These are phyloP conservation scores for Verticillium isaacii DNA, from an alignment of 2,329 filamentous ascomycete species.

Conservation along the genomic window DNA sequence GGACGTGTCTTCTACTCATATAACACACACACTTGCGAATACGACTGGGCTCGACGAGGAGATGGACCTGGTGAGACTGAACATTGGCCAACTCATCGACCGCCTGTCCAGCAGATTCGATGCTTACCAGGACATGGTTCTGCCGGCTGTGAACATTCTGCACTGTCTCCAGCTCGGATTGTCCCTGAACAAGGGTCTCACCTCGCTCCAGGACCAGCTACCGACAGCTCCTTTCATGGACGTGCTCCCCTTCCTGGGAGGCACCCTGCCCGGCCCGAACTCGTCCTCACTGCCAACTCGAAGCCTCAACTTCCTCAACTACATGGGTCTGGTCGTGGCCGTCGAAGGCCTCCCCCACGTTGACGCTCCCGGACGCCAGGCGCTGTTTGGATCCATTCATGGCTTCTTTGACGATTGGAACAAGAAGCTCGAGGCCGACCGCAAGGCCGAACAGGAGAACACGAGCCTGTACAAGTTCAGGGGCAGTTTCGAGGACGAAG, in stretches of 20 bases:
- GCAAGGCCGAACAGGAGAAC: conserved; percentile 67
- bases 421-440: conserved; percentile 68
- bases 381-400: conserved; percentile 63
- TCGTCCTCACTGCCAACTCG: conserved; percentile 16
- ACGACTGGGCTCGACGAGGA: conserved; percentile 32
- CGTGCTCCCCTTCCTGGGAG: conserved; percentile 54
- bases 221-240: conserved; percentile 25
- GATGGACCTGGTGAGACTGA: conserved; percentile 46
- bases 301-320: conserved; percentile 45
- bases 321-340: conserved; percentile 37
- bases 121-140: conserved; percentile 80
- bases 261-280: conserved; percentile 19
- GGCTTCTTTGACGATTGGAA: conserved; percentile 78
- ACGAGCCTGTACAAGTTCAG: conserved; percentile 79
- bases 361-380: conserved; percentile 37
- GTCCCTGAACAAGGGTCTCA: conserved; percentile 49
- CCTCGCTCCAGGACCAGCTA: conserved; percentile 27
- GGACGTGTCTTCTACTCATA: conserved; percentile 33
- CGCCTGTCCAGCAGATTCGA: conserved; percentile 67
- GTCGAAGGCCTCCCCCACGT: conserved; percentile 43
- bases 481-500: conserved; percentile 71
- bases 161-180: conserved; percentile 74
- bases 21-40: conserved; percentile 25
- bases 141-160: conserved; percentile 73
- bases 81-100: conserved; percentile 63